Base-by-base conservation (phyloP, 805 yeast species). In the Yarrowia deformans region DNA sequence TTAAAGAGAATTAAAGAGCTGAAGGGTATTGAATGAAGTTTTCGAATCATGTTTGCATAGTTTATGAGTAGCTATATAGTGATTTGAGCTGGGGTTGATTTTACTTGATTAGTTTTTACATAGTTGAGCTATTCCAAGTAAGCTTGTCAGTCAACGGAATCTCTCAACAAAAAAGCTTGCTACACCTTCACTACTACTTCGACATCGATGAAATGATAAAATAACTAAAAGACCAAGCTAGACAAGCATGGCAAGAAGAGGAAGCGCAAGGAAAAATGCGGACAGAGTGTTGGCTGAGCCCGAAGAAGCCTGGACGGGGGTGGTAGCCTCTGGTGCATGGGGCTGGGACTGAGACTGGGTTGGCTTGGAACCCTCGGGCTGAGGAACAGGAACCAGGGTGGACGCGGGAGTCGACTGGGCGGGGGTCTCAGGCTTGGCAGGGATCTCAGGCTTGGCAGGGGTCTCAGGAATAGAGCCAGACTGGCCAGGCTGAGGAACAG, bases 191-290 rank as follows among this genome's bases (percentile, higher is more conserved):
- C 18, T 16, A 40, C 45, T 40, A 13, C 16, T 18, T 29, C 4
- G 8, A 49, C 18, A 10, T 19, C 16, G 18, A 35, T 46, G 13
- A 34, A 14, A 18, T 52, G 32, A 52, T 54, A 19, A 37, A 37
- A 19, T 13, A 19, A 16, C 9, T 14, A 19, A 39, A 29, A n/a
- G 29, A 4, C 37, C 46, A 40, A 10, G 10, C 37, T 56, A 56
- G 5, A 56, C 13, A 14, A 56, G 48, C 63, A 56, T 40, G 48
- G 42, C 42, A 18, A 60, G 67, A 60, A 60, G 67, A 34, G 67
- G 54, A 45, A 46, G 23, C 1, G 29, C 42, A 12, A 43, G 10
- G 4, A 34, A 42, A 6, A 54, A 34, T 14, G 8, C 16, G 10
- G 67, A 42, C 14, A 43, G 42, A 43, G 34, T 45, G 43, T n/a